These are phyloP conservation scores for Calamus simplicifolius DNA, from an alignment of 176 grass and related monocot species.

Conservation along the genomic window DNA sequence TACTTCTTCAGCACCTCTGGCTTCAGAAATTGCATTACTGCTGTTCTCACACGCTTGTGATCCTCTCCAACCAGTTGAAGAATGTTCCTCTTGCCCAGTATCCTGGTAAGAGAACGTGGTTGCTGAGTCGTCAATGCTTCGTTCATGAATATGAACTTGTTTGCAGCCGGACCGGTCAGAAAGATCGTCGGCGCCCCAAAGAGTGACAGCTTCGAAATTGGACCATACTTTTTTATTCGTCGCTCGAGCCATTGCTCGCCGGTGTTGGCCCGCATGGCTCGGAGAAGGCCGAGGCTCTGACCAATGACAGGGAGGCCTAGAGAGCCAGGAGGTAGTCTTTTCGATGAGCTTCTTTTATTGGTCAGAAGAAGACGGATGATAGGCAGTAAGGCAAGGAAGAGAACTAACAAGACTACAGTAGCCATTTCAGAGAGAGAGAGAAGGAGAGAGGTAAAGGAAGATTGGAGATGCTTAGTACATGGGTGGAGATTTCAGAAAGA, in stretches of 20 bases:
- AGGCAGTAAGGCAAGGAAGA: background rate
- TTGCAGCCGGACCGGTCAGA: slow-evolving; percentile 18
- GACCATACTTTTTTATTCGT: slow-evolving; percentile 27
- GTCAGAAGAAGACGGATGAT: slow-evolving; percentile 6
- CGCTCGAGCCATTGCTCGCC: slow-evolving; percentile 31
- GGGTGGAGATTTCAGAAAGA: too few relatives aligned
- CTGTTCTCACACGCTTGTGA: slow-evolving; percentile 33
- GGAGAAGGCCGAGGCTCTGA: slow-evolving; percentile 38
- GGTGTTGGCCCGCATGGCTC: slow-evolving; percentile 35
- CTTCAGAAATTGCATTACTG: slow-evolving; percentile 33
- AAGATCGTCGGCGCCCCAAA: slow-evolving; percentile 35
- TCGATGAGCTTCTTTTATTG: slow-evolving; percentile 1
- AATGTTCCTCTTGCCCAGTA: slow-evolving; percentile 28
- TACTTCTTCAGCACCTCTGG: slow-evolving; percentile 40
- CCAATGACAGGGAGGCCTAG: slow-evolving; percentile 40
- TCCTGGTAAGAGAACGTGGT: slow-evolving; percentile 19
- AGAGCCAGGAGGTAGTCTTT: slow-evolving; percentile 33
- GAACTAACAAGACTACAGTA: too few relatives aligned
- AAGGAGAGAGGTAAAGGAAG: too few relatives aligned
- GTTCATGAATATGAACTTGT: slow-evolving; percentile 43
- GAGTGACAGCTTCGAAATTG: slow-evolving; percentile 52
- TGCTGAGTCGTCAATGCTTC: slow-evolving; percentile 18
- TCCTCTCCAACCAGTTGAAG: slow-evolving; percentile 29
- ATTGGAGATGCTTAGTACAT: too few relatives aligned
- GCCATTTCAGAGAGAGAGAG: too few relatives aligned